Percentiles rank a stretch among this genome's conserved stretches.
These are phyloP conservation scores for Ilex asprella DNA, from an alignment of 257 asterid genomes.

Conservation along the genomic window DNA sequence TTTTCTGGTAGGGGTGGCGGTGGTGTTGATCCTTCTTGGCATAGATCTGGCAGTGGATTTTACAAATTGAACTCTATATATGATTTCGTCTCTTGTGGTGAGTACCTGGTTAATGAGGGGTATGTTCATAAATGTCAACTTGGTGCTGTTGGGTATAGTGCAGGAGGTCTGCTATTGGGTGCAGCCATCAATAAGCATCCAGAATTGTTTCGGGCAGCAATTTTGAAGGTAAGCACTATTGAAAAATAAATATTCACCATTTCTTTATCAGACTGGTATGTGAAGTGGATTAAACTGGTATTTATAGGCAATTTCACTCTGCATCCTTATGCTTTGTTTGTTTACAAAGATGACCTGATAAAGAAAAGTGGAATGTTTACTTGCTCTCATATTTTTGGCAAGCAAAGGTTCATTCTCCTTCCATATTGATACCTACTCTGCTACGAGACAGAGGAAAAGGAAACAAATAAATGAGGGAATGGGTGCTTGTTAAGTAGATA, in stretches of 20 bases:
- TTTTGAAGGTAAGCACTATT: conserved; percentile 56
- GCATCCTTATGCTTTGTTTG: too few relatives aligned
- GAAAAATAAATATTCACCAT: not conserved
- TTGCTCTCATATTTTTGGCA: too few relatives aligned
- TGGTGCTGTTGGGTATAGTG: conserved; percentile 67
- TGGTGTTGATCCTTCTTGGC: conserved; percentile 74
- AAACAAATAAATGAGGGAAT: too few relatives aligned
- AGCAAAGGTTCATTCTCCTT: too few relatives aligned
- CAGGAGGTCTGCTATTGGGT: conserved; percentile 80
- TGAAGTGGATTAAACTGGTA: too few relatives aligned
- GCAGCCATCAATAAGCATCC: conserved; percentile 82
- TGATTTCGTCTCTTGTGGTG: conserved; percentile 68
- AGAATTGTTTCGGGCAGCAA: conserved; percentile 61
- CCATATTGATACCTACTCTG: too few relatives aligned
- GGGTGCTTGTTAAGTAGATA: too few relatives aligned
- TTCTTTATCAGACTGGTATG: too few relatives aligned
- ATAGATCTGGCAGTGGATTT: conserved; percentile 58
- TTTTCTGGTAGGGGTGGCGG: conserved; percentile 66
- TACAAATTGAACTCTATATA: conserved; percentile 60
- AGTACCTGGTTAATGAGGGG: conserved; percentile 54
- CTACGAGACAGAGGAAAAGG: too few relatives aligned
- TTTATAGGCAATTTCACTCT: too few relatives aligned
- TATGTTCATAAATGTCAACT: conserved; percentile 46
- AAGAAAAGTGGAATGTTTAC: too few relatives aligned
- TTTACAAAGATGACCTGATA: too few relatives aligned